A percentile compares a stretch with the other conserved stretches of the same genome.
Evolutionary conservation across 495 filamentous ascomycete species (phyloP).

Genomic region (Immersiella caudata): DNA sequence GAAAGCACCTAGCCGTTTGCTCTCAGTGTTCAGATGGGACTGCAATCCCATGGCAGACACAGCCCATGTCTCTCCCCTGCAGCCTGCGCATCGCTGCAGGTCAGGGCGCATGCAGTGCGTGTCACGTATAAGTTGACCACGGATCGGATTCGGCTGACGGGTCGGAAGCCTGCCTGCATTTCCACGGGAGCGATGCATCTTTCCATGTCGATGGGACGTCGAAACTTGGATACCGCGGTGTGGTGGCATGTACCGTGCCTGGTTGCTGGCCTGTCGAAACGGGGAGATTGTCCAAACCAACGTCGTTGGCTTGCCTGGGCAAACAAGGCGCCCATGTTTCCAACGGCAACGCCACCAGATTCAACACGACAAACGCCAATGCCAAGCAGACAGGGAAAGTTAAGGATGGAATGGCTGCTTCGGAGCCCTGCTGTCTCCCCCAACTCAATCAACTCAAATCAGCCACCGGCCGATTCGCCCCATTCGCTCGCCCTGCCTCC

Average conservation of each 20-base stretch:
- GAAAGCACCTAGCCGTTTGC: not conserved
- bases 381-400: not conserved
- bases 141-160: constrained; percentile 2
- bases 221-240: not conserved
- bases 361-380: not conserved
- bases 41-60: not conserved
- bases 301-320: not conserved
- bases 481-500: not conserved
- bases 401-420: not conserved
- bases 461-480: not conserved
- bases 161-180: constrained; percentile 6
- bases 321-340: not conserved
- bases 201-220: not conserved
- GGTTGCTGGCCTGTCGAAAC: not conserved
- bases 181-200: not conserved
- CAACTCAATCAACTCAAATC: not conserved
- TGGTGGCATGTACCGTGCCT: not conserved
- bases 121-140: constrained; percentile 5
- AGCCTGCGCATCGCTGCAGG: constrained; percentile 9
- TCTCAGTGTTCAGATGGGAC: not conserved
- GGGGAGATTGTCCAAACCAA: not conserved
- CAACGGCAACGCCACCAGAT: not conserved
- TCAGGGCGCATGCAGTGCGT: constrained; percentile 9
- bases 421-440: not conserved
- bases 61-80: constrained; percentile 12